Evolutionary conservation across 345 rosid genomes (phyloP).

Genomic region (Ricinus communis): DNA sequence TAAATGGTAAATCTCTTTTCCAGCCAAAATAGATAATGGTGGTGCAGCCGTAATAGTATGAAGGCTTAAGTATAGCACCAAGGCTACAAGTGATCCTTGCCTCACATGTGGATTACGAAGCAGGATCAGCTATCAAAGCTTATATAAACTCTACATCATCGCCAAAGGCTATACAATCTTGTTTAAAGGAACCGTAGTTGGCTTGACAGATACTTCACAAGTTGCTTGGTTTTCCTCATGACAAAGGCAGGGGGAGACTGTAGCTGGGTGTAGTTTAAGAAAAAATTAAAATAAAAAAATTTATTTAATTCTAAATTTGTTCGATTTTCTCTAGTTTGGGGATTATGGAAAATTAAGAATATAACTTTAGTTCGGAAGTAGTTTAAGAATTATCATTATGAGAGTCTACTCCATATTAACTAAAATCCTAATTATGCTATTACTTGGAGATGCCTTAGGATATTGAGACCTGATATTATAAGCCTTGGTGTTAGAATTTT

Average conservation of each 20-base stretch:
- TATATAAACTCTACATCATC: slow-evolving; percentile 2
- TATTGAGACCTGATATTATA: slow-evolving; percentile 25
- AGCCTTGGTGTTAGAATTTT: slow-evolving; percentile 26
- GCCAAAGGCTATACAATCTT: slow-evolving; percentile 5
- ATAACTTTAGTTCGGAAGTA: no score
- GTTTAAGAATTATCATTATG: no score
- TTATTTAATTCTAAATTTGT: no score
- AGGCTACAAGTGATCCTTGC: slow-evolving; percentile 14
- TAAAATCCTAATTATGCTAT: no score
- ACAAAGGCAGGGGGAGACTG: no score
- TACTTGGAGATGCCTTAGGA: slow-evolving; percentile 18
- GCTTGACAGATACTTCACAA: not conserved
- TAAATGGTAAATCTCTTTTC: slow-evolving; percentile 14
- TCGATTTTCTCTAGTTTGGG: no score
- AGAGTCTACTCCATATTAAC: no score
- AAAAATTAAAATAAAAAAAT: no score
- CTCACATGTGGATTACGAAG: slow-evolving; percentile 4
- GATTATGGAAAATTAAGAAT: no score
- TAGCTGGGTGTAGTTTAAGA: no score
- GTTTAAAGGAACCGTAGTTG: slow-evolving; percentile 14
- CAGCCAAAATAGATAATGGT: slow-evolving; percentile 2
- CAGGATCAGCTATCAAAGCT: slow-evolving; percentile 9
- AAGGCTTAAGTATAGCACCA: not conserved
- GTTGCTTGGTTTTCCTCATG: slow-evolving; percentile 19
- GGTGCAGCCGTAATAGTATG: slow-evolving; percentile 18